phyloP scores from a whole-genome alignment of 2,329 filamentous ascomycete species.

The Colletotrichum somersetense region DNA sequence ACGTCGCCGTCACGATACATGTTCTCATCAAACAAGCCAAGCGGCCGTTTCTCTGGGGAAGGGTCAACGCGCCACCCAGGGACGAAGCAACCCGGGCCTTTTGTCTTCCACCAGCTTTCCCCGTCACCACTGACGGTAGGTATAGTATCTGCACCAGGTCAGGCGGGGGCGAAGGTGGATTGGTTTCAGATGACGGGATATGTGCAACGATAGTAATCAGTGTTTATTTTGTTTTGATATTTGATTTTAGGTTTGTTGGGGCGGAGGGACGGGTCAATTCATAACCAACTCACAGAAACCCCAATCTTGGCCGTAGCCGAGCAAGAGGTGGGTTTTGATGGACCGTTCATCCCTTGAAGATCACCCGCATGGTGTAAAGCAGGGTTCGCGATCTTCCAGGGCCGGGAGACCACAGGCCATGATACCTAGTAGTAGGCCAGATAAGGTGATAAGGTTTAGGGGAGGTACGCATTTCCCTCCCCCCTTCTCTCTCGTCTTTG shows the following conservation, averaged over 20 bases:
- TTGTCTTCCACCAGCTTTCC: neutral
- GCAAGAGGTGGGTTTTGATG: slow-evolving; percentile 1
- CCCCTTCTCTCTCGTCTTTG: neutral
- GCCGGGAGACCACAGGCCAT: neutral
- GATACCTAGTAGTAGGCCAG: neutral
- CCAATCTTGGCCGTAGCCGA: neutral
- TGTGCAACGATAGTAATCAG: neutral
- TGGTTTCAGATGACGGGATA: slow-evolving; percentile 9
- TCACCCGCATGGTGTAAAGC: neutral
- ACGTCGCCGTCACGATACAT: neutral
- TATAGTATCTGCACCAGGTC: neutral
- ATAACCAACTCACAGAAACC: neutral
- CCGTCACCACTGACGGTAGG: no score
- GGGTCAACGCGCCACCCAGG: neutral
- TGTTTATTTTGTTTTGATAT: neutral
- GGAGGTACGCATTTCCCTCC: neutral
- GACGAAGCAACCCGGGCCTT: neutral
- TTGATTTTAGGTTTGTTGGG: slow-evolving; percentile 25
- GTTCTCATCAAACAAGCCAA: neutral
- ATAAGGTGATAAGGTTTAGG: slow-evolving; percentile 30
- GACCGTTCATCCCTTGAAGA: slow-evolving; percentile 12
- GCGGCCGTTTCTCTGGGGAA: neutral
- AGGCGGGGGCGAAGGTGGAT: neutral
- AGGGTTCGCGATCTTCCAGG: neutral
- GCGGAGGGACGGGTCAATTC: slow-evolving; percentile 5